Base-by-base conservation (phyloP, 139 green algal genomes). In the Picochlorum sp. region DNA sequence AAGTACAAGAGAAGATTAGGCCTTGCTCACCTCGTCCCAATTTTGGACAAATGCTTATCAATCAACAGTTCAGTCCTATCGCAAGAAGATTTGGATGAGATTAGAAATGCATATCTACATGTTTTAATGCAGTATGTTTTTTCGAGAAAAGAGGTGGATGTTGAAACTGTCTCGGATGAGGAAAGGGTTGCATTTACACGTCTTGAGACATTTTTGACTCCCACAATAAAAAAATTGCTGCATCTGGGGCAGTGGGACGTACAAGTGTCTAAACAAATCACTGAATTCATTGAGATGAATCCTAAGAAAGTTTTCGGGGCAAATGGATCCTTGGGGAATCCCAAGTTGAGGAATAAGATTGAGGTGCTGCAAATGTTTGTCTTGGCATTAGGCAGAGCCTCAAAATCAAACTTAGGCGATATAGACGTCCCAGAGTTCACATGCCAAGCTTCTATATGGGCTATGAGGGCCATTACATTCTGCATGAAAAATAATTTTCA, bases 151-250 rank as follows among this genome's bases (percentile, higher is more conserved):
- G 34, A 41, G 34, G 34, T 41, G 34, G 34, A 41, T 41, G 34
- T 41, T 11, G 8, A 41, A 41, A 11, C 8, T 9, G 7, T 9
- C 34, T 41, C 34, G 10, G 34, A 41, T 13, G 34, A 41, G 34
- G 34, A 41, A 14, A 41, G 9, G 34, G 34, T 41, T 9, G 34
- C 34, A 41, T 41, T 41, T 41, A 11, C 9, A 41, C 34, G 34
- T 41, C 8, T 41, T 9, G 34, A 41, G 34, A 41, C 8, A 13
- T 41, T 11, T 41, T 11, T 24, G 62, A 56, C 24, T 50, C 59
- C 13, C 3, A 76, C 6, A 57, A 73, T 18, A 65, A 80, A 16
- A 31, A 41, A 6, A 16, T 84, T 28, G 77, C 77, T 24, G 63
- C 62, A 2, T 57, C 81, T 63, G 66, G 76, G 24, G 58, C 65